Evolutionary conservation across 108 stramenopile genomes (phyloP), one percentile per base, ranked within the genome.

Genomic region (Cyclotella baltica): DNA sequence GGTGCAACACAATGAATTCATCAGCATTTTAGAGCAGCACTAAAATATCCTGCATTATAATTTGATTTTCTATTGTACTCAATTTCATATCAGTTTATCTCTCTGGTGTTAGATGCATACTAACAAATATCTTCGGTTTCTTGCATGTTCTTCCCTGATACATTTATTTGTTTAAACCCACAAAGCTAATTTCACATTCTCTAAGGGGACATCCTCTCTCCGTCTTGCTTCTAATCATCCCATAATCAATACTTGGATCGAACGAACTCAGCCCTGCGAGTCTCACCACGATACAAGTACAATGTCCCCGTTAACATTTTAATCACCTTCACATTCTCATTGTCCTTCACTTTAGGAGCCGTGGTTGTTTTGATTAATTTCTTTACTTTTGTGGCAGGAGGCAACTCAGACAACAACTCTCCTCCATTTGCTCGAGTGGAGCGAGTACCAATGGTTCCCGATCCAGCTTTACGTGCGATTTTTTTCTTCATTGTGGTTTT

Each of bases 211-310:
- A n/a, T n/a, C n/a, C n/a, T n/a, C n/a, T n/a, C n/a, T n/a, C n/a
- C n/a, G n/a, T n/a, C n/a, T n/a, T n/a, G n/a, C n/a, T n/a, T n/a
- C n/a, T n/a, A n/a, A n/a, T n/a, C n/a, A n/a, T n/a, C n/a, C n/a
- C n/a, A n/a, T n/a, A n/a, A n/a, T 62, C 36, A 65, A 65, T 77
- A 88, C 36, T 86, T 86, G 48, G 51, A 76, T 40, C 85, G 84
- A 23, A 90, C 65, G 68, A 88, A 90, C 59, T 88, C 88, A 23
- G 88, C 90, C 53, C 90, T 82, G 23, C 61, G 85, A 31, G 82
- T 77, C 35, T 72, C 78, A 13, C 90, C 90, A 23, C 90, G 86
- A 61, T 90, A 88, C 78, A 90, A 73, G 62, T 88, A 90, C 36
- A 90, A 73, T 20, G 83, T 88, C 34, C 90, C 90, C 35, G 90